phyloP scores from a whole-genome alignment of 495 filamentous ascomycete species.

The Aspergillus nidulans region DNA sequence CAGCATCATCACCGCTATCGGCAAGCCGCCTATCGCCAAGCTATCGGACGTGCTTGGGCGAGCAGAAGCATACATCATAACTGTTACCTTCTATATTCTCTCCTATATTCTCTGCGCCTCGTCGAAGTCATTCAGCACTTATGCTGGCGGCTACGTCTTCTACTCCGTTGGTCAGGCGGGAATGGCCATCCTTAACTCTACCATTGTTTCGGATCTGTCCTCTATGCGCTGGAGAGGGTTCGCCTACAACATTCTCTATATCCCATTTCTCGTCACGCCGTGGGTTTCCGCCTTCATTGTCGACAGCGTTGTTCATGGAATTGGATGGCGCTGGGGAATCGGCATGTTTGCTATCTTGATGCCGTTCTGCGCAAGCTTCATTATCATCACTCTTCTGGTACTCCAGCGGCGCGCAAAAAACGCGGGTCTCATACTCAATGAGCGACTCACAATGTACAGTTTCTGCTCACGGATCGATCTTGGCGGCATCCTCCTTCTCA shows the following conservation, averaged over 20 bases:
- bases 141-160: conserved; percentile 42
- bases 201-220: conserved; percentile 44
- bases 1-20: conserved; percentile 40
- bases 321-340: conserved; percentile 50
- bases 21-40: conserved; percentile 48
- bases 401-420: conserved; percentile 36
- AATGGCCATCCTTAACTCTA: conserved; percentile 44
- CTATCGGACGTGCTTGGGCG: conserved; percentile 46
- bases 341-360: conserved; percentile 48
- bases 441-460: conserved; percentile 30
- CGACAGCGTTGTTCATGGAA: conserved; percentile 39
- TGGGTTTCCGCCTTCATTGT: conserved; percentile 44
- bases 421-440: conserved; percentile 26
- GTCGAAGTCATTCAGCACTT: conserved; percentile 37
- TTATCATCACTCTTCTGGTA: conserved; percentile 41
- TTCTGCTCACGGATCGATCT: conserved; percentile 47
- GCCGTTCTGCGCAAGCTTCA: conserved; percentile 43
- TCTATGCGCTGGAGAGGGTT: conserved; percentile 45
- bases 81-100: conserved; percentile 40
- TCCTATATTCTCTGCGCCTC: conserved; percentile 45
- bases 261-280: conserved; percentile 43
- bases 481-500: conserved; percentile 39
- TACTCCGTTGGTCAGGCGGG: conserved; percentile 44
- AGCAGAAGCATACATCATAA: conserved; percentile 40
- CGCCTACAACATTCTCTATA: conserved; percentile 39